Base-by-base conservation (phyloP, 805 yeast genomes). In the Pichia phayaonensis region DNA sequence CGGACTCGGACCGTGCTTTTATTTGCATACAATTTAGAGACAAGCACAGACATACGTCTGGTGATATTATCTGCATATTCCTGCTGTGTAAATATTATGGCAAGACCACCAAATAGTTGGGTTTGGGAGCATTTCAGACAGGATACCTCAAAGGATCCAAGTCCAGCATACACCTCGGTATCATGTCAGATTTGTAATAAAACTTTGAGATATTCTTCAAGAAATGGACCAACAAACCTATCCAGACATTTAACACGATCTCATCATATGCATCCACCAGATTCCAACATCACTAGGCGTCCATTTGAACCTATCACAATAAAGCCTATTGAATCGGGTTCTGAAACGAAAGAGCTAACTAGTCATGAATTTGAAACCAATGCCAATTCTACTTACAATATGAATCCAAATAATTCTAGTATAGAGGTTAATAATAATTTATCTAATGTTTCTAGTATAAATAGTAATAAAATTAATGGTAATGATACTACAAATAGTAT, bases 61-160 rank as follows among this genome's bases (percentile, higher is more conserved):
- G 8, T 16, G 20, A 20, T 13, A 29, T 29, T 3, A 3, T 15
- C 13, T 15, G 5, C 34, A 29, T 29, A 29, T 23, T 21, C 40
- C 34, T 13, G 4, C n/a, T 24, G 21, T 18, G 34, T n/a, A n/a
- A 15, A 10, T 23, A 20, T 7, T 23, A 66, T 66, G 70, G 68
- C 70, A 13, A 57, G 70, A 49, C 69, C 70, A 11, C 67, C 68
- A 44, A 63, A 63, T 50, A 58, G 63, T 40, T 66, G 70, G 70
- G 69, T 66, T 4, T 66, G 70, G 69, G 64, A 63, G 44, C 67
- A 66, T 45, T 66, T 58, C 54, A 54, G 61, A n/a, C 66, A 59
- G 38, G 47, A 61, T 7, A 53, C 63, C 18, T 54, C 57, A 20
- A 60, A 57, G 16, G 60, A 54, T 3, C 53, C 48, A 22, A 51